Evolutionary conservation across 83 land plant species (phyloP).

Genomic region (Thuja plicata): DNA sequence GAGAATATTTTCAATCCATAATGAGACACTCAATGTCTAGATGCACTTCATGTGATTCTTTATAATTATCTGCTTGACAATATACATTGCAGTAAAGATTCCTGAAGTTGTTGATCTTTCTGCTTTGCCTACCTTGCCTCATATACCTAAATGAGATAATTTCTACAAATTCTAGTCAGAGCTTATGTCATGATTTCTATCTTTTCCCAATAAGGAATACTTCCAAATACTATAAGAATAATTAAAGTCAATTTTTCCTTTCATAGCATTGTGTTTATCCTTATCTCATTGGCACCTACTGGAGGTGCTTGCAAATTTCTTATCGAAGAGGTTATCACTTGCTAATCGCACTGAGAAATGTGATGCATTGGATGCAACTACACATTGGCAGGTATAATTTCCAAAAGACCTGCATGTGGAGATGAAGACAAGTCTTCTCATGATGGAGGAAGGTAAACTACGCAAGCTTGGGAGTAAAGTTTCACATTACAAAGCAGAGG

Average conservation of each 20-base stretch:
- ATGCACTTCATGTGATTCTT: constrained; percentile 92
- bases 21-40: constrained; percentile 52
- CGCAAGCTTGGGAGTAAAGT: too few species aligned
- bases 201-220: constrained; percentile 65
- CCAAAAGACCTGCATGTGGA: too few species aligned
- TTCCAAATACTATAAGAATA: constrained; percentile 45
- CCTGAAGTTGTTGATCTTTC: constrained; percentile 69
- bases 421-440: too few species aligned
- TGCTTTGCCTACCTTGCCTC: constrained; percentile 48
- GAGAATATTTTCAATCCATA: constrained; percentile 43
- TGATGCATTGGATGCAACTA: too few species aligned
- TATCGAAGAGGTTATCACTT: constrained; percentile 51
- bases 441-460: too few species aligned
- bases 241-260: constrained; percentile 45
- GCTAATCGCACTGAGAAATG: constrained; percentile 48
- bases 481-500: too few species aligned
- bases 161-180: constrained; percentile 57
- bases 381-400: too few species aligned
- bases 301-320: constrained; percentile 45
- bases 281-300: constrained; percentile 44
- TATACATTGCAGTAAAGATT: constrained; percentile 71
- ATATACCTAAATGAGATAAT: constrained; percentile 54
- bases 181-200: constrained; percentile 64
- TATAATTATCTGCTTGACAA: constrained; percentile 74
- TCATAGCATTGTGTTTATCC: constrained; percentile 35